These are phyloP conservation scores for Kwoniella pini DNA, from an alignment of 768 basidiomycete species.

Conservation along the genomic window DNA sequence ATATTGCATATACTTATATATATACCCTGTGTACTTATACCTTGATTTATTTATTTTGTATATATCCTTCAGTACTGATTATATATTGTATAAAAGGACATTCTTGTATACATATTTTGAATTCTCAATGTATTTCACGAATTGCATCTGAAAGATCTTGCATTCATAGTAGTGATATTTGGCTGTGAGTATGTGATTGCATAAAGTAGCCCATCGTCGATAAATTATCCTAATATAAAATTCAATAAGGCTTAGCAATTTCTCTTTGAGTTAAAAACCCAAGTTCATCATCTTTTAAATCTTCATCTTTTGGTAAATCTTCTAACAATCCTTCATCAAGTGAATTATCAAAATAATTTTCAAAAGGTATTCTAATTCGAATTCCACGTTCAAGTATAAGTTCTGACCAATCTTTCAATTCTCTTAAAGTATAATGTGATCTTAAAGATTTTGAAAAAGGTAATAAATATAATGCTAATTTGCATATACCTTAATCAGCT, in stretches of 20 bases:
- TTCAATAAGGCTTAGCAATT: slow-evolving; percentile 52
- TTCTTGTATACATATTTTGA: too few relatives aligned
- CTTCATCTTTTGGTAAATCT: slow-evolving; percentile 36
- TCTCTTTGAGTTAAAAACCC: slow-evolving; percentile 46
- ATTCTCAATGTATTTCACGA: too few relatives aligned
- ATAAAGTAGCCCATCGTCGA: too few relatives aligned
- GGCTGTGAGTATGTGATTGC: too few relatives aligned
- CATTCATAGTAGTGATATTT: too few relatives aligned
- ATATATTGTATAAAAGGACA: too few relatives aligned
- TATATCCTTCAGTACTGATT: too few relatives aligned
- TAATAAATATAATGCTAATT: slow-evolving; percentile 54
- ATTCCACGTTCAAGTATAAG: slow-evolving; percentile 56
- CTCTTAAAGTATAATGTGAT: slow-evolving; percentile 50
- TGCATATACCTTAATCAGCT: not conserved
- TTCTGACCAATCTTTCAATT: slow-evolving; percentile 54
- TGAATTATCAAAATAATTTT: slow-evolving; percentile 37
- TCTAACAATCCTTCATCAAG: slow-evolving; percentile 30
- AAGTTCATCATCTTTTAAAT: slow-evolving; percentile 44
- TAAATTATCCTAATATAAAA: too few relatives aligned
- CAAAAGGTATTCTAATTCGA: slow-evolving; percentile 49
- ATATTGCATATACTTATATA: too few relatives aligned
- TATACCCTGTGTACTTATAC: too few relatives aligned
- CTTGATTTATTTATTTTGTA: too few relatives aligned
- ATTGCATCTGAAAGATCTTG: too few relatives aligned
- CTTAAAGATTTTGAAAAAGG: slow-evolving; percentile 53